Conservation (phyloP, 2,329 filamentous ascomycete species). For the Fusarium sp. region DNA sequence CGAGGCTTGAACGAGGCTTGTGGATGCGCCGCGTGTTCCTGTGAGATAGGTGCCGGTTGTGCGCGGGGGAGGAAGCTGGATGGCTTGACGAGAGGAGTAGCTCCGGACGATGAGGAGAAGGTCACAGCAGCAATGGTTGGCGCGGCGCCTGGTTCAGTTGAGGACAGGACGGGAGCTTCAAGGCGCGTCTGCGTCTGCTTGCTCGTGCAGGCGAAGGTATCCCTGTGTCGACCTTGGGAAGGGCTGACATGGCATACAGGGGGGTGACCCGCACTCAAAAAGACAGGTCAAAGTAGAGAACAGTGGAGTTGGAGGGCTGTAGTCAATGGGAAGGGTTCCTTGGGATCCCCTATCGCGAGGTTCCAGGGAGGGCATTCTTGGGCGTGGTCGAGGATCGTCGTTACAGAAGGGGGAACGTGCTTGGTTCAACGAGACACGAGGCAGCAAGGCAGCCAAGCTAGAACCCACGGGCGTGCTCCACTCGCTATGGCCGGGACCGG, state of each 20-base stretch:
- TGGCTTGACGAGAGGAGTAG: slow-evolving; percentile 2
- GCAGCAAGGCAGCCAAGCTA: slow-evolving; percentile 30
- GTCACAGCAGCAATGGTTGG: background rate
- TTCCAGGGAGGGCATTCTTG: slow-evolving; percentile 23
- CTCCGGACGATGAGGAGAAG: background rate
- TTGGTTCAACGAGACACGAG: slow-evolving; percentile 31
- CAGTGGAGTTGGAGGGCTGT: slow-evolving; percentile 3
- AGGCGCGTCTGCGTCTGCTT: background rate
- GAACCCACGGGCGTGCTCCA: slow-evolving; percentile 18
- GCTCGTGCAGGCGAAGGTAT: background rate
- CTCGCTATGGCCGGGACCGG: slow-evolving; percentile 1
- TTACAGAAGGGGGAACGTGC: slow-evolving; percentile 27
- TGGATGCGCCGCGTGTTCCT: slow-evolving; percentile 11
- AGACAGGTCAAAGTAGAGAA: background rate
- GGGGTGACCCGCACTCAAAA: background rate
- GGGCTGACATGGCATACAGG: background rate
- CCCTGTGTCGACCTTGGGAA: background rate
- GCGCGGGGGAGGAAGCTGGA: slow-evolving; percentile 8
- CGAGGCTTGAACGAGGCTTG: slow-evolving; percentile 12
- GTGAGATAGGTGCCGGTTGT: slow-evolving; percentile 2
- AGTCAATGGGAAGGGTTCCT: slow-evolving; percentile 21
- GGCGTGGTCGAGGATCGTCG: slow-evolving; percentile 29
- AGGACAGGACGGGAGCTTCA: background rate
- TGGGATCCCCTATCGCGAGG: slow-evolving; percentile 23
- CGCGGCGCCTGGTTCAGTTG: background rate